Evolutionary conservation across 306 rosid genomes (phyloP).

Genomic region (Inga laurina): DNA sequence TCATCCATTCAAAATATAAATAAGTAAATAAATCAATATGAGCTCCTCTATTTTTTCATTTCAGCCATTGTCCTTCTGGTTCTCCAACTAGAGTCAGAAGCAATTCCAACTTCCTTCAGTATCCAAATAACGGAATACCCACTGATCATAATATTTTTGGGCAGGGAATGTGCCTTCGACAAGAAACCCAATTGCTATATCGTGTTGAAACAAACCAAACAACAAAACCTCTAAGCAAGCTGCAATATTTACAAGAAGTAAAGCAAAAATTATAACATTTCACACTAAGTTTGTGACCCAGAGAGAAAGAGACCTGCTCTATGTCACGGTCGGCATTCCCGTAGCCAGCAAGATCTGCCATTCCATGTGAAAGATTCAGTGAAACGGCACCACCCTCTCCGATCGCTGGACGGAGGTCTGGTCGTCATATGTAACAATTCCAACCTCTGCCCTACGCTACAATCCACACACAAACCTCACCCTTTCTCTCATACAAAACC

Average conservation of each 20-base stretch:
- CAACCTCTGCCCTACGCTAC: slow-evolving; percentile 62
- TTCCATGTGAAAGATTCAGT: slow-evolving; percentile 82
- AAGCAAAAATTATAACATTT: slow-evolving; percentile 6
- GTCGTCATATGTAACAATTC: slow-evolving; percentile 76
- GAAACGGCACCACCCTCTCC: slow-evolving; percentile 89
- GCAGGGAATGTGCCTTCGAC: background rate
- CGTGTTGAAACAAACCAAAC: background rate
- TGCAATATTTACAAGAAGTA: background rate
- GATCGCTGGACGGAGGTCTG: slow-evolving; percentile 82
- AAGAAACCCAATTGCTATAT: background rate
- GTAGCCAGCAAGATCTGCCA: slow-evolving; percentile 97
- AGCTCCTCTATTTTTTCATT: background rate
- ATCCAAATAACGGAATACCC: background rate
- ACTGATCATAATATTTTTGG: slow-evolving; percentile 14
- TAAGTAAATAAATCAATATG: background rate
- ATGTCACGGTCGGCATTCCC: slow-evolving; percentile 94
- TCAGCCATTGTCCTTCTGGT: background rate
- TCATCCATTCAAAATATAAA: background rate
- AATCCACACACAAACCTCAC: slow-evolving; percentile 61
- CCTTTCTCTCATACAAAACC: slow-evolving; percentile 23
- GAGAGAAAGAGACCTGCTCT: slow-evolving; percentile 59
- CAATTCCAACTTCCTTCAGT: slow-evolving; percentile 8
- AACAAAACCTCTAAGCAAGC: slow-evolving; percentile 18
- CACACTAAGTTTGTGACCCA: slow-evolving; percentile 1
- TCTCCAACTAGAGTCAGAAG: background rate